A percentile compares a stretch with the other conserved stretches of the same genome.
Evolutionary conservation across 2,329 filamentous ascomycete genomes (phyloP).

Genomic region (Aureobasidium musti): DNA sequence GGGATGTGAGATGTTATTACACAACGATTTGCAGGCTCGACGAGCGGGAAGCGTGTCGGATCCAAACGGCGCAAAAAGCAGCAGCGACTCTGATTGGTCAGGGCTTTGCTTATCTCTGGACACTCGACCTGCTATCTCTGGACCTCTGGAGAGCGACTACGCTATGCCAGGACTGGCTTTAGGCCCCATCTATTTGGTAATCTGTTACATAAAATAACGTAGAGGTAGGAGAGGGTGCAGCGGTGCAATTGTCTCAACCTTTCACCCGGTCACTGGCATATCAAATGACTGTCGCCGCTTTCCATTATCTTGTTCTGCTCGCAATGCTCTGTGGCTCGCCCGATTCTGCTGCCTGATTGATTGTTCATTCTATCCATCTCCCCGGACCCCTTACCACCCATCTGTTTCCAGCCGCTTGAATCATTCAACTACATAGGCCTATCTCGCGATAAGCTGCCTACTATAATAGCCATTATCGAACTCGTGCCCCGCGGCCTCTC

Average conservation of each 20-base stretch:
- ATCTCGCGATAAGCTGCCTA: conserved; percentile 25
- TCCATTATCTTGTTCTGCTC: conserved; percentile 41
- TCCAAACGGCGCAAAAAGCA: conserved; percentile 12
- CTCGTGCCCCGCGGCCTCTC: conserved; percentile 23
- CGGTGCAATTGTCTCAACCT: conserved; percentile 27
- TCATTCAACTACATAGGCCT: conserved; percentile 24
- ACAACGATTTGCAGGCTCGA: conserved; percentile 23
- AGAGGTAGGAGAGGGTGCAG: conserved; percentile 16
- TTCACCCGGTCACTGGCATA: conserved; percentile 28
- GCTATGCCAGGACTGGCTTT: conserved; percentile 25
- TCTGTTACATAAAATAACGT: conserved; percentile 25
- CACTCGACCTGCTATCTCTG: conserved; percentile 22
- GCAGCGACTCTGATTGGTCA: conserved; percentile 6
- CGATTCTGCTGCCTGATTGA: conserved; percentile 36
- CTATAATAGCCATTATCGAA: conserved; percentile 29
- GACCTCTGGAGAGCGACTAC: neutral
- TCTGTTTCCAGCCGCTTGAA: conserved; percentile 10
- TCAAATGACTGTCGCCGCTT: conserved; percentile 43
- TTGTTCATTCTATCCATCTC: conserved; percentile 10
- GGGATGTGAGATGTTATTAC: conserved; percentile 22
- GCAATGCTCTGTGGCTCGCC: conserved; percentile 38
- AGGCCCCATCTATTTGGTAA: conserved; percentile 20
- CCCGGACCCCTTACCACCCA: conserved; percentile 18
- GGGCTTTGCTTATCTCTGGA: conserved; percentile 22
- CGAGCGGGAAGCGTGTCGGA: conserved; percentile 21